phyloP scores from a whole-genome alignment of 2,329 filamentous ascomycete species.

The Ophiostoma fasciatum region DNA sequence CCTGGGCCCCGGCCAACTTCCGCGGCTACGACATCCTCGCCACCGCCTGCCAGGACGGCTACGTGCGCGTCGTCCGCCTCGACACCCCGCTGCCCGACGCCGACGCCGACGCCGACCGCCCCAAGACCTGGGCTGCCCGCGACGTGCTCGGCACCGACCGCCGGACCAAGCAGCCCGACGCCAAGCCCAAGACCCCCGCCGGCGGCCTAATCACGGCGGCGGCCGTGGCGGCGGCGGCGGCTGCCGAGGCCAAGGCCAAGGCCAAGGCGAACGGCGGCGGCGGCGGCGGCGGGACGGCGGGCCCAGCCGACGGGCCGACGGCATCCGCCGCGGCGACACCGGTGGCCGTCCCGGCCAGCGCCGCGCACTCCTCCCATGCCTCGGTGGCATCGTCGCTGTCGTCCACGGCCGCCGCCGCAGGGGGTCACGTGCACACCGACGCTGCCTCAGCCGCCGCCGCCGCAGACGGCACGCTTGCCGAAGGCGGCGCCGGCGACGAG shows the following conservation, averaged over 20 bases:
- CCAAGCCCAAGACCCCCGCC: not conserved
- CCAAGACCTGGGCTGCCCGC: conserved; percentile 32
- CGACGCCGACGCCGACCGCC: conserved; percentile 27
- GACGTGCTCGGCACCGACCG: conserved; percentile 19
- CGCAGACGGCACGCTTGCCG: no score
- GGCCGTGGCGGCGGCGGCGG: not conserved
- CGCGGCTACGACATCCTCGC: conserved; percentile 82
- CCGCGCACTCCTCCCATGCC: no score
- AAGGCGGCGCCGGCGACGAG: no score
- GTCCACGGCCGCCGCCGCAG: conserved; percentile 1
- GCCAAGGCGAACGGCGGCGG: not conserved
- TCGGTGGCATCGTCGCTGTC: conserved; percentile 8
- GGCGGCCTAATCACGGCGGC: conserved; percentile 3
- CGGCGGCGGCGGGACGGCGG: not conserved
- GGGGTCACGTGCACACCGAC: no score
- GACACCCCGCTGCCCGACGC: conserved; percentile 38
- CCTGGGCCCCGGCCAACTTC: conserved; percentile 86
- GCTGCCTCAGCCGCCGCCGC: not conserved
- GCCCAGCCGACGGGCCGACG: not conserved
- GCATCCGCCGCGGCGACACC: conserved; percentile 1
- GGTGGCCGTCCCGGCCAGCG: no score
- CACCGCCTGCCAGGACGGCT: conserved; percentile 84
- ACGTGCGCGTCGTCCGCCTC: conserved; percentile 75
- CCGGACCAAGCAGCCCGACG: not conserved
- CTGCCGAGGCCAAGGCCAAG: not conserved